Evolutionary conservation across 139 green algal genomes (phyloP).

Genomic region (Gonium pectorale): DNA sequence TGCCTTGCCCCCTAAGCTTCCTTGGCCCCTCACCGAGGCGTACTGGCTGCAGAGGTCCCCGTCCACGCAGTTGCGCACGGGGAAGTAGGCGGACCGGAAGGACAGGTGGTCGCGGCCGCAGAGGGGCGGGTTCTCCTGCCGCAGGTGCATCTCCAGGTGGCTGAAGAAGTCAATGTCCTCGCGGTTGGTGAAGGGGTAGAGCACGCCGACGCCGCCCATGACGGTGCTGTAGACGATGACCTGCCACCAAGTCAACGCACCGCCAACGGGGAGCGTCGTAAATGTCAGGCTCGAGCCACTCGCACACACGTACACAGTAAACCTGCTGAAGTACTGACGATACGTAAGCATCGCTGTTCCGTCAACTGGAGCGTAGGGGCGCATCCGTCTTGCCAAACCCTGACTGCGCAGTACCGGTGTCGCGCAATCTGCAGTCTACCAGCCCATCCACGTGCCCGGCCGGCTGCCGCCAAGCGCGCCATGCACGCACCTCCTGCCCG

Average conservation of each 20-base stretch:
- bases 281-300: too few relatives aligned
- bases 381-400: too few relatives aligned
- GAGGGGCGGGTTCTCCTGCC: slow-evolving; percentile 93
- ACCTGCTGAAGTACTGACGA: too few relatives aligned
- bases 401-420: too few relatives aligned
- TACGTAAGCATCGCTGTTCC: too few relatives aligned
- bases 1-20: not conserved
- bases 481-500: slow-evolving; percentile 53
- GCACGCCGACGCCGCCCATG: slow-evolving; percentile 86
- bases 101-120: slow-evolving; percentile 92
- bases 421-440: too few relatives aligned
- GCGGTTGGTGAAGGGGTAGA: slow-evolving; percentile 86
- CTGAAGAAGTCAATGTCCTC: slow-evolving; percentile 98
- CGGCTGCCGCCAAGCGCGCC: too few relatives aligned
- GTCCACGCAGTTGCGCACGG: slow-evolving; percentile 94
- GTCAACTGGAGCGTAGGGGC: not conserved
- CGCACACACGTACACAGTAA: too few relatives aligned
- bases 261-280: too few relatives aligned
- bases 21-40: slow-evolving; percentile 57
- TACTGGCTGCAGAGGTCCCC: slow-evolving; percentile 97
- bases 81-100: slow-evolving; percentile 94
- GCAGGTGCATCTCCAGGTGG: slow-evolving; percentile 99
- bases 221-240: slow-evolving; percentile 90
- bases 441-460: too few relatives aligned
- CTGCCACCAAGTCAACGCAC: too few relatives aligned